Evolutionary conservation across 805 yeast species (phyloP).

Genomic region (Pichia insulana): DNA sequence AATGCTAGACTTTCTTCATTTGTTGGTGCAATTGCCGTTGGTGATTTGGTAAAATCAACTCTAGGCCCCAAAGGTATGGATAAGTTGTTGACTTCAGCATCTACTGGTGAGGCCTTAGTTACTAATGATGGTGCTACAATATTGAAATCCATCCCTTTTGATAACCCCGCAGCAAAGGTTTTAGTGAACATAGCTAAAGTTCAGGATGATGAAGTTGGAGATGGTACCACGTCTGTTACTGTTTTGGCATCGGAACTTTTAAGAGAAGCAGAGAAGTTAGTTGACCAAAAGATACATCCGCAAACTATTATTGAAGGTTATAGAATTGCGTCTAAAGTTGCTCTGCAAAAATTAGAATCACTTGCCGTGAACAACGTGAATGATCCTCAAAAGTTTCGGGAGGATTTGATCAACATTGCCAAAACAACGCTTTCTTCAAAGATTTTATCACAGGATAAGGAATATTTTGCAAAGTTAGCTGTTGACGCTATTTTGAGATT

Average conservation of each 20-base stretch:
- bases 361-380: constrained; percentile 67
- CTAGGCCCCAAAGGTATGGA: constrained; percentile 99
- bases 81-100: constrained; percentile 80
- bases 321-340: constrained; percentile 81
- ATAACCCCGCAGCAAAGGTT: constrained; percentile 95
- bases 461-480: constrained; percentile 78
- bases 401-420: constrained; percentile 80
- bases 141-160: constrained; percentile 85
- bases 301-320: constrained; percentile 96
- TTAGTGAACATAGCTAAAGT: constrained; percentile 91
- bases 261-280: constrained; percentile 88
- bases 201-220: constrained; percentile 98
- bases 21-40: constrained; percentile 98
- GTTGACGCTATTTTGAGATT: constrained; percentile 89
- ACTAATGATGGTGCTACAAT: constrained; percentile 99
- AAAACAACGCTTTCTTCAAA: constrained; percentile 91
- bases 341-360: constrained; percentile 67
- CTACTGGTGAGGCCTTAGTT: constrained; percentile 68
- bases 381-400: constrained; percentile 50
- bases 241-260: constrained; percentile 83
- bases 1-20: constrained; percentile 96
- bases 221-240: constrained; percentile 96
- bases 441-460: constrained; percentile 90
- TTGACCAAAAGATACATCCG: constrained; percentile 92
- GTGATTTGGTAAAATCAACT: constrained; percentile 89